Evolutionary conservation across 2,329 filamentous ascomycete species (phyloP), one percentile per base, ranked within the genome.

Genomic region (Phialophora tarda): DNA sequence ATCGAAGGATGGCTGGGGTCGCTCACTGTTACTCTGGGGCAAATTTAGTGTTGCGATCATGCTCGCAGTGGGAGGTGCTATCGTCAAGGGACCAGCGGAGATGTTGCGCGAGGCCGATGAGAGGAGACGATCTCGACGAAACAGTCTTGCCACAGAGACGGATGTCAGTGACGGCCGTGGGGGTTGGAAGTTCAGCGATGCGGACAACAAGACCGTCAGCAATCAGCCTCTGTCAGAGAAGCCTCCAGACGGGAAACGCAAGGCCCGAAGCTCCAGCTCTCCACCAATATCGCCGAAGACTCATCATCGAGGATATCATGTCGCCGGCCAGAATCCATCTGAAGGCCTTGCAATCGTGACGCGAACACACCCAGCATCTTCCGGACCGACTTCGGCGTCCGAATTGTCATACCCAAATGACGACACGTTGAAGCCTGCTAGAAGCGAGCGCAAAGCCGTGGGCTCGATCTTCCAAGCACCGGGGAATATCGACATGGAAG

Each of bases 21-120:
- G 64, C 23, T 76, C 73, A 41, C 74, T 81, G 8, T 76, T 75
- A 64, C 72, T 82, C 44, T 84, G 82, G 82, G 73, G 82, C 41
- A 81, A 80, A 66, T 83, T 84, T 69, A 81, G 78, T 10, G 72
- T 83, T 58, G 80, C 81, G 14, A 74, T 84, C 51, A 78, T 81
- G 48, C 75, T 83, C 65, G 82, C 82, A 12, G 76, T 84, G 51
- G 81, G 81, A n/a, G 75, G 81, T 2, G 82, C 82, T 7, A 76
- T 84, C 51, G 79, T 77, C 58, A 75, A 82, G 60, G 82, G 82
- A 1, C 82, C 82, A 17, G 80, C 74, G 17, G 76, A 73, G 59
- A 73, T 82, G 67, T 63, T 82, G 54, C 66, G 60, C 12, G 71
- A 74, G 3, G 66, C 65, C 28, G 69, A 70, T 23, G 67, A 69